Conservation (phyloP, 1,284 basidiomycete species). For the Leccinum olivaceoglutinosum region DNA sequence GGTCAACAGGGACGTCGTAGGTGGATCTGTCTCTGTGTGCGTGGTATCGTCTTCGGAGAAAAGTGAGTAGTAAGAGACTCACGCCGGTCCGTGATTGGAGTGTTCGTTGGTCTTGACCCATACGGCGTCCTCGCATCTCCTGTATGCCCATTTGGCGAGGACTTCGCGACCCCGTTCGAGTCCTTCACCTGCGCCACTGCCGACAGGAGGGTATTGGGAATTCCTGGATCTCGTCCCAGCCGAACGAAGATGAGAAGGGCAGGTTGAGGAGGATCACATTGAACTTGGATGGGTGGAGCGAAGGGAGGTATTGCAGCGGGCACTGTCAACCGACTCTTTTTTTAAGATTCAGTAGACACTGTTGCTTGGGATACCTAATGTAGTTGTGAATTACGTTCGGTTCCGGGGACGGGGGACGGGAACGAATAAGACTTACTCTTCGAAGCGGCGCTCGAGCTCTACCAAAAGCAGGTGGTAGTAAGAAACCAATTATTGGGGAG, state of each 20-base stretch:
- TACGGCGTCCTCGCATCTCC: slow-evolving; percentile 88
- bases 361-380: slow-evolving; percentile 61
- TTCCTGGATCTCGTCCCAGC: slow-evolving; percentile 79
- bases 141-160: slow-evolving; percentile 91
- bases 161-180: slow-evolving; percentile 90
- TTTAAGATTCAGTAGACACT: slow-evolving; percentile 65
- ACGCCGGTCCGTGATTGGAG: too few relatives aligned
- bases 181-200: slow-evolving; percentile 85
- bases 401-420: not conserved
- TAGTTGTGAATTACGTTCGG: not conserved
- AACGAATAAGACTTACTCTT: too few relatives aligned
- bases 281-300: slow-evolving; percentile 70
- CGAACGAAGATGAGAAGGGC: slow-evolving; percentile 76
- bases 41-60: not conserved
- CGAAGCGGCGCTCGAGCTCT: too few relatives aligned
- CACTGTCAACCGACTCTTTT: slow-evolving; percentile 60
- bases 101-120: too few relatives aligned
- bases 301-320: slow-evolving; percentile 53
- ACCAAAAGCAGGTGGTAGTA: too few relatives aligned
- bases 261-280: slow-evolving; percentile 93
- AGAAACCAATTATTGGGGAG: too few relatives aligned
- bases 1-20: slow-evolving; percentile 78
- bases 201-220: slow-evolving; percentile 88
- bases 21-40: slow-evolving; percentile 57
- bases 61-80: not conserved